phyloP scores from a whole-genome alignment of 768 basidiomycete genomes.

The Hebeloma cylindrosporum region DNA sequence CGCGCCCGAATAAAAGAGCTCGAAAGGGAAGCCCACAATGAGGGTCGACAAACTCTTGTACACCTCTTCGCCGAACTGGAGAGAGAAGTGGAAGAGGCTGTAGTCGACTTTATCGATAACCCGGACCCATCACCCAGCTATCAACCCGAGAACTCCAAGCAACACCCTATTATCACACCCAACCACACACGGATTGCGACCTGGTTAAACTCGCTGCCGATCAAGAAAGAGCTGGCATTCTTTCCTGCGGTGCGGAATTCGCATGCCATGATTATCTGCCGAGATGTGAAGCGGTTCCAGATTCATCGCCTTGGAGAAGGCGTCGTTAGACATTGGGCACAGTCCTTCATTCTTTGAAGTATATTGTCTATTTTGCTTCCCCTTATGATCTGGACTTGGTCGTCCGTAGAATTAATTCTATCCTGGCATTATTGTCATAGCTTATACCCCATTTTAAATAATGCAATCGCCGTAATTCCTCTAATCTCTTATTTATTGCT shows the following conservation, averaged over 20 bases:
- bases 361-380: too few relatives aligned
- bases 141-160: constrained; percentile 21
- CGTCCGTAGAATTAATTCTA: too few relatives aligned
- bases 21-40: constrained; percentile 51
- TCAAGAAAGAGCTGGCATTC: constrained; percentile 71
- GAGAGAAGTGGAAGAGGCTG: constrained; percentile 55
- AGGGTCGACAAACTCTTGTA: constrained; percentile 46
- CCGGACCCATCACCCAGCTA: constrained; percentile 28
- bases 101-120: constrained; percentile 59
- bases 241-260: constrained; percentile 60
- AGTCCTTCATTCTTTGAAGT: constrained; percentile 47
- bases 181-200: constrained; percentile 57
- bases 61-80: constrained; percentile 61
- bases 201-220: constrained; percentile 65
- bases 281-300: constrained; percentile 63
- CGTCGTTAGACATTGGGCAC: constrained; percentile 71
- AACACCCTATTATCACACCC: constrained; percentile 51
- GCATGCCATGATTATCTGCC: constrained; percentile 70
- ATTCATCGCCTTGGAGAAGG: constrained; percentile 60
- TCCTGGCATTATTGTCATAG: too few relatives aligned
- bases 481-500: too few relatives aligned
- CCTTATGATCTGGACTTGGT: too few relatives aligned
- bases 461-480: too few relatives aligned
- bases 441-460: too few relatives aligned
- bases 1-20: constrained; percentile 63